Evolutionary conservation across 352 stramenopile genomes (phyloP).

Genomic region (Phytophthora cactorum): DNA sequence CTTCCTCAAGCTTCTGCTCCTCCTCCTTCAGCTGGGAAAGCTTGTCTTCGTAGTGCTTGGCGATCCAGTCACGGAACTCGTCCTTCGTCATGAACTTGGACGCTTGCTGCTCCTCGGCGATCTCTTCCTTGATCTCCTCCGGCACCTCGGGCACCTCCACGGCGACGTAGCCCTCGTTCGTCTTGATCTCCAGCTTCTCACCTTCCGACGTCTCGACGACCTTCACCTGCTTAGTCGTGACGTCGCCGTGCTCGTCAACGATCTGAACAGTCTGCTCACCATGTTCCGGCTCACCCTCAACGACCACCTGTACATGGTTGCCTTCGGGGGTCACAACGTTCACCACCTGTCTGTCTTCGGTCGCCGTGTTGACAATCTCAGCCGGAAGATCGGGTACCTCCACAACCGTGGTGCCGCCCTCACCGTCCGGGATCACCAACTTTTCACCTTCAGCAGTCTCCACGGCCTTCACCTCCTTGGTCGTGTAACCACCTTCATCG

Average conservation of each 20-base stretch:
- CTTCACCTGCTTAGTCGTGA: constrained; percentile 7
- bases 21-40: constrained; percentile 16
- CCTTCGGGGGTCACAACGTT: constrained; percentile 11
- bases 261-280: constrained; percentile 14
- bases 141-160: constrained; percentile 7
- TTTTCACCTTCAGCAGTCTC: constrained; percentile 12
- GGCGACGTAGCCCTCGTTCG: constrained; percentile 4
- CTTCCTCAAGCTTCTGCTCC: constrained; percentile 21
- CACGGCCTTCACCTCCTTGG: constrained; percentile 7
- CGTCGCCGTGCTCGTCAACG: constrained; percentile 7
- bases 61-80: constrained; percentile 44
- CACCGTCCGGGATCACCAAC: constrained; percentile 9
- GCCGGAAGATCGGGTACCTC: constrained; percentile 9
- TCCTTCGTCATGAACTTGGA: constrained; percentile 49
- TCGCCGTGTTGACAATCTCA: constrained; percentile 23
- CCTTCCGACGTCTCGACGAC: constrained; percentile 9
- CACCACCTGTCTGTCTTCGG: constrained; percentile 14
- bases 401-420: constrained; percentile 6
- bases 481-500: constrained; percentile 10
- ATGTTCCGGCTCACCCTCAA: constrained; percentile 18
- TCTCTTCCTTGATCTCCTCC: constrained; percentile 10
- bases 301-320: constrained; percentile 10
- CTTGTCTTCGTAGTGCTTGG: constrained; percentile 34
- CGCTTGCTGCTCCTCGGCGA: constrained; percentile 2
- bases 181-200: constrained; percentile 12